Conservation (phyloP, 1,139 yeast species). For the Groenewaldozyma sp. region DNA sequence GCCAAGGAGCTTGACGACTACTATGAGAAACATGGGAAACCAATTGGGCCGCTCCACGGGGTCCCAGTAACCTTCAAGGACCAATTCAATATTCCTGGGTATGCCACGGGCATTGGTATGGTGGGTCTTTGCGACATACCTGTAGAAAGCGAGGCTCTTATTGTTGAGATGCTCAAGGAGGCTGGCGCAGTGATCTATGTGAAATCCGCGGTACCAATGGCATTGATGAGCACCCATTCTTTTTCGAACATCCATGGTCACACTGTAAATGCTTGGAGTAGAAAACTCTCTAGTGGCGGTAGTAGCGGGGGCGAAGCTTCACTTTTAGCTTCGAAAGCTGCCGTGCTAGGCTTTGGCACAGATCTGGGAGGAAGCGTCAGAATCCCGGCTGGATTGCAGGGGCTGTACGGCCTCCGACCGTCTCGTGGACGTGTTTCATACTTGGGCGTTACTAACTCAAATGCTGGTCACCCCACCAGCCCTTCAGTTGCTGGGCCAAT, state of each 20-base stretch:
- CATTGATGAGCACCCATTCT: conserved; percentile 7
- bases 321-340: conserved; percentile 35
- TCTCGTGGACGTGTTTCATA: conserved; percentile 49
- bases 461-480: conserved; percentile 7
- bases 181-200: conserved; percentile 46
- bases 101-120: conserved; percentile 25
- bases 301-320: conserved; percentile 76
- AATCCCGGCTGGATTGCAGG: conserved; percentile 65
- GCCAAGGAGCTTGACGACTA: conserved; percentile 49
- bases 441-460: conserved; percentile 5
- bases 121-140: conserved; percentile 28
- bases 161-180: conserved; percentile 22
- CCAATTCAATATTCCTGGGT: conserved; percentile 50
- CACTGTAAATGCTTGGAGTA: conserved; percentile 46
- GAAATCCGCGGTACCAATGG: conserved; percentile 6
- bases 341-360: conserved; percentile 59
- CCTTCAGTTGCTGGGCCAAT: conserved; percentile 11
- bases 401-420: conserved; percentile 60
- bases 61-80: conserved; percentile 72
- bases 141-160: conserved; percentile 4
- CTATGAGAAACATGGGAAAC: conserved; percentile 43
- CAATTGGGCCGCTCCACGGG: conserved; percentile 70
- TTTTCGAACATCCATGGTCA: conserved; percentile 29
- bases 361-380: conserved; percentile 76
- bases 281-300: conserved; percentile 53